Percentiles rank a stretch among this genome's conserved stretches.
These are phyloP conservation scores for Aethionema arabicum DNA, from an alignment of 345 rosid species.

Conservation along the genomic window DNA sequence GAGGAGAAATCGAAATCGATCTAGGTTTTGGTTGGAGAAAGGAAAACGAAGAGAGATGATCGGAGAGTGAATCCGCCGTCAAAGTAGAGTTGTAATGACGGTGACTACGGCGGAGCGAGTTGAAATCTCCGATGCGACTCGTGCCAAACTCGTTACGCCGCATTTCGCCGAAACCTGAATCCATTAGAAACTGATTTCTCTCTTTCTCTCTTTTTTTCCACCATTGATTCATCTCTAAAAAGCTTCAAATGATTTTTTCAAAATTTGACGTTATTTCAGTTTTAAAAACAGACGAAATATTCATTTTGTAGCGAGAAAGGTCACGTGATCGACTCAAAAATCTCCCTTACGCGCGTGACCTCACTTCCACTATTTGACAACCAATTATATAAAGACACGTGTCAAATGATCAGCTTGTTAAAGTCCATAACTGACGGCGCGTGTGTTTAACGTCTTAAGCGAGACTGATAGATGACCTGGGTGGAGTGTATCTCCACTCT, in stretches of 20 bases:
- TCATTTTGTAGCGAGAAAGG: neutral
- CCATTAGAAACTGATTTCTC: neutral
- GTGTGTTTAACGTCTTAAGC: neutral
- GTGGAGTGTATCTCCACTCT: neutral
- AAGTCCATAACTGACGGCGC: neutral
- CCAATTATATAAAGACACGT: conserved; percentile 1
- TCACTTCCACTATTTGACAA: neutral
- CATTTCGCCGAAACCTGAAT: conserved; percentile 7
- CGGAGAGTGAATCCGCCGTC: conserved; percentile 7
- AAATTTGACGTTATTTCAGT: conserved; percentile 4
- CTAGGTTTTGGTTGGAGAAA: conserved; percentile 9
- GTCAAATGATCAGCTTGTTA: neutral
- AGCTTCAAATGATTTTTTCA: neutral
- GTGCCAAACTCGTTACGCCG: conserved; percentile 1
- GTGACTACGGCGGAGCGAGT: conserved; percentile 13
- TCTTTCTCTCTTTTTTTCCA: neutral
- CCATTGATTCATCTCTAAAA: neutral
- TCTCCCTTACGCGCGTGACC: neutral
- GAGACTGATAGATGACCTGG: too few relatives aligned
- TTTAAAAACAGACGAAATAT: neutral
- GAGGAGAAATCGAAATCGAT: neutral
- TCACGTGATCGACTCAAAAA: conserved; percentile 29
- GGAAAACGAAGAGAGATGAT: conserved; percentile 17
- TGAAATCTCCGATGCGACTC: neutral
- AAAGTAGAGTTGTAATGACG: neutral